phyloP scores from a whole-genome alignment of 2,329 filamentous ascomycete genomes.

The Chaetomium olivaceum region DNA sequence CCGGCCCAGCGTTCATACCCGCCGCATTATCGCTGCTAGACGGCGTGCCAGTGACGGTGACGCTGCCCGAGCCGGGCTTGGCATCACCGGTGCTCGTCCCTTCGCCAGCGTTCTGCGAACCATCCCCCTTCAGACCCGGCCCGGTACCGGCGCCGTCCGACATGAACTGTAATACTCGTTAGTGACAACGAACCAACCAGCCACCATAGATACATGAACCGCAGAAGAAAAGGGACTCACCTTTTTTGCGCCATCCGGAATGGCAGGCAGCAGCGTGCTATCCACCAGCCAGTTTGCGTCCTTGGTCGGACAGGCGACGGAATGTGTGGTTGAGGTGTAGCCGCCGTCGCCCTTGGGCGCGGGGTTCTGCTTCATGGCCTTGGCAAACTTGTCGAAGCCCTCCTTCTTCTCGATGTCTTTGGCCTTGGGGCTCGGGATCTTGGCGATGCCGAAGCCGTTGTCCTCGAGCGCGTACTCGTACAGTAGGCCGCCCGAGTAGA shows the following conservation, averaged over 20 bases:
- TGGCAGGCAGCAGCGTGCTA: conserved; percentile 51
- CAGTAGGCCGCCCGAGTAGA: conserved; percentile 94
- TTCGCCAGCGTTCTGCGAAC: conserved; percentile 53
- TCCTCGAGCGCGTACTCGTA: conserved; percentile 89
- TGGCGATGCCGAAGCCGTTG: conserved; percentile 79
- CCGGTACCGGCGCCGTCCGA: conserved; percentile 54
- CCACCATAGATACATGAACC: background rate
- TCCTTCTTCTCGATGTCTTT: conserved; percentile 44
- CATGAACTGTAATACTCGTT: conserved; percentile 46
- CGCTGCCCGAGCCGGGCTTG: conserved; percentile 40
- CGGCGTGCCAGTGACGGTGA: conserved; percentile 38
- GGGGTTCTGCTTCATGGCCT: conserved; percentile 51
- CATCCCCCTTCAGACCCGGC: conserved; percentile 53
- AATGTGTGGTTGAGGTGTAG: conserved; percentile 49
- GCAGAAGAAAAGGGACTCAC: conserved; percentile 9
- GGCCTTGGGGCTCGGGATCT: conserved; percentile 55
- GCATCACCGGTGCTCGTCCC: conserved; percentile 47
- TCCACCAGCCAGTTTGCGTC: conserved; percentile 54
- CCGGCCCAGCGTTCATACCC: conserved; percentile 30
- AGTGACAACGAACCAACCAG: background rate
- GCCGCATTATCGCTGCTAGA: conserved; percentile 39
- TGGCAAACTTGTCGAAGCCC: conserved; percentile 62
- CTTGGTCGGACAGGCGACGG: conserved; percentile 51
- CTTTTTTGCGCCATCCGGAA: conserved; percentile 51
- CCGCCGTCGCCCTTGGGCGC: conserved; percentile 54